Conservation (phyloP, 768 basidiomycete species). For the Amanita polypyramis region DNA sequence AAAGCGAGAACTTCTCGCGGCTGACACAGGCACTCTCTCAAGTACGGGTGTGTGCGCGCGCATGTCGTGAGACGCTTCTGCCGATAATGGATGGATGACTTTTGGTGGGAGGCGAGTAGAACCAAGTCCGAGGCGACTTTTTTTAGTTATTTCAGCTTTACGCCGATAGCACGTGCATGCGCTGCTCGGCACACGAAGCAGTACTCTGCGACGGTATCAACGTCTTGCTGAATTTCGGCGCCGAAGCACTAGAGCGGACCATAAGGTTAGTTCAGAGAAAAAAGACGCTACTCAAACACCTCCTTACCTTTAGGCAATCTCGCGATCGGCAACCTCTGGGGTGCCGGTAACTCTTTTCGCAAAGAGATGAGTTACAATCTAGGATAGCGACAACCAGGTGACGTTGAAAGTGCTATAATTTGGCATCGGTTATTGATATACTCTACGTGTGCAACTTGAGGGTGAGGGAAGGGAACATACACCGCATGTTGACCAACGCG, state of each 20-base stretch:
- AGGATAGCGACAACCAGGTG: conserved; percentile 63
- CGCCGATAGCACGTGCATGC: conserved; percentile 23
- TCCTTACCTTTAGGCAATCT: conserved; percentile 49
- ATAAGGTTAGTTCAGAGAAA: neutral
- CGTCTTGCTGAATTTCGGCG: conserved; percentile 53
- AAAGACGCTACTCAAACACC: neutral
- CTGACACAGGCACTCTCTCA: no score
- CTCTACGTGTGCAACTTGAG: conserved; percentile 1
- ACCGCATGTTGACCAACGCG: conserved; percentile 62
- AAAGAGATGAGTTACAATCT: conserved; percentile 58
- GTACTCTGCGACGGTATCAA: conserved; percentile 62
- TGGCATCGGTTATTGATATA: conserved; percentile 9
- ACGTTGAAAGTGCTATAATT: conserved; percentile 66
- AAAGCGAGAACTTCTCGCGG: no score
- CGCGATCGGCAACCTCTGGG: conserved; percentile 42
- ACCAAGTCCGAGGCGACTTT: neutral
- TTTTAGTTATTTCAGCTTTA: conserved; percentile 2
- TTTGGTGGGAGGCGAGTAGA: no score
- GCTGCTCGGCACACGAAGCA: conserved; percentile 65
- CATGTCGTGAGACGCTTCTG: neutral
- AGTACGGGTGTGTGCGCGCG: no score
- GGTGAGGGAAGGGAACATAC: conserved; percentile 26
- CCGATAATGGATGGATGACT: neutral
- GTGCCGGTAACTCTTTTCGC: conserved; percentile 56
- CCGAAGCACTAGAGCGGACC: conserved; percentile 55